Percentiles rank a stretch among this genome's conserved stretches.
Conservation (phyloP, 768 basidiomycete species). For the Mycena sanguinolenta region DNA sequence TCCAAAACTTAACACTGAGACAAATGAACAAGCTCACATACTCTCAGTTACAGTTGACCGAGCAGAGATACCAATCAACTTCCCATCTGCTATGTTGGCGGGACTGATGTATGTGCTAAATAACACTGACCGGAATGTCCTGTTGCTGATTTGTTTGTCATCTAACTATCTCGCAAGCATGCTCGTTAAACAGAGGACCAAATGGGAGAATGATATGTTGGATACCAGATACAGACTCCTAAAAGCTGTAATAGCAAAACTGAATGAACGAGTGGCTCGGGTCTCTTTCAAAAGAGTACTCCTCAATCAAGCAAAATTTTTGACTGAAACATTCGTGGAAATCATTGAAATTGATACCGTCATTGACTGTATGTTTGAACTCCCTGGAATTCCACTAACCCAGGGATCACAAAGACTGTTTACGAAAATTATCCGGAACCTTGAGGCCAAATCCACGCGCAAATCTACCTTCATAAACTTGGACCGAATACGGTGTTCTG, state of each 20-base stretch:
- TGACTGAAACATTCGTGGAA: not conserved
- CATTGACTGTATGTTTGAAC: constrained; percentile 6
- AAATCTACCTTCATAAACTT: constrained; percentile 11
- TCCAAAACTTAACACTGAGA: not conserved
- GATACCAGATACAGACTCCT: not conserved
- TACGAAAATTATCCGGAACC: not conserved
- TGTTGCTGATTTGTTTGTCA: not conserved
- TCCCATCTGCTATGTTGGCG: not conserved
- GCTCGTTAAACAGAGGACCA: not conserved
- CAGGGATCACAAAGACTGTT: not conserved
- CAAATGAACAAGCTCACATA: not conserved
- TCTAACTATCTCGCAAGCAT: not conserved
- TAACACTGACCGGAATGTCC: not conserved
- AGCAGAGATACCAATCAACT: not conserved
- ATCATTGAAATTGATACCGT: not conserved
- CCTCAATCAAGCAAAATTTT: not conserved
- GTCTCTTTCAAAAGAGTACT: not conserved
- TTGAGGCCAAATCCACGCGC: not conserved
- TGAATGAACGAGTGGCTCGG: constrained; percentile 8
- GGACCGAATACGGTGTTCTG: constrained; percentile 7
- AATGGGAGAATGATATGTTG: constrained; percentile 2
- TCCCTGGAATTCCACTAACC: not conserved
- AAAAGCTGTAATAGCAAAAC: not conserved
- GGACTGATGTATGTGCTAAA: not conserved
- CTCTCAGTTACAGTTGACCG: not conserved